Evolutionary conservation across 192 early-diverging fungal genomes (phyloP), one percentile per base, ranked within the genome.

Genomic region (Chytriomyces hyalinus): DNA sequence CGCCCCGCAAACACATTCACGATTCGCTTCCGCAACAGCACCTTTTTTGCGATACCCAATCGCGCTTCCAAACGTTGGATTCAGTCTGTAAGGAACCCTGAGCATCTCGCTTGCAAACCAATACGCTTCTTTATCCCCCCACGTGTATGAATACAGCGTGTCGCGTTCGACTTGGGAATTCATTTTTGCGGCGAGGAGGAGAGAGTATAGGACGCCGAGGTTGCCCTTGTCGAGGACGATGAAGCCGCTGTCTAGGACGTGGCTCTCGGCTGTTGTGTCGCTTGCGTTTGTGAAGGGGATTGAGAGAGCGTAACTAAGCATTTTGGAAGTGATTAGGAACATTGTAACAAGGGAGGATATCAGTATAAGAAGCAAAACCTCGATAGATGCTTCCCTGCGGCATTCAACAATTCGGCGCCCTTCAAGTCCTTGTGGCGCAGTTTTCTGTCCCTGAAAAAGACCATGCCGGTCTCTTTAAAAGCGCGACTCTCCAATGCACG

Each of bases 91-190:
- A 0, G 84, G 87, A 45, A 85, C 84, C 45, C 88, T 80, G 15
- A 84, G 67, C 84, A 89, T 87, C 76, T 92, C 91, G 51, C 80
- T 85, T 3, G 90, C 91, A 24, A 85, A 79, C 91, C 91, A 92
- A 49, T 88, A 92, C 0, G 90, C 84, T 73, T 92, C 91, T 73
- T 92, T 92, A 79, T 92, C 91, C 17, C 90, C 90, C 49, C 43
- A 22, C 22, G 53, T 28, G 69, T 51, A 3, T 13, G 26, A 20
- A 36, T 20, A 20, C 1, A 13, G 49, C 69, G 26, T 70, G 45
- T 36, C 36, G 6, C 50, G 9, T 43, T 70, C 69, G 6, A 47
- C 13, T 13, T 9, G 26, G 13, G 49, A 15, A 70, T 70, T 70
- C 69, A 70, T 70, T 28, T 28, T 70, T 7, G 15, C 8, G 1